These are phyloP conservation scores for Isochrysis galbana DNA, from an alignment of 78 protist genomes.

Conservation along the genomic window DNA sequence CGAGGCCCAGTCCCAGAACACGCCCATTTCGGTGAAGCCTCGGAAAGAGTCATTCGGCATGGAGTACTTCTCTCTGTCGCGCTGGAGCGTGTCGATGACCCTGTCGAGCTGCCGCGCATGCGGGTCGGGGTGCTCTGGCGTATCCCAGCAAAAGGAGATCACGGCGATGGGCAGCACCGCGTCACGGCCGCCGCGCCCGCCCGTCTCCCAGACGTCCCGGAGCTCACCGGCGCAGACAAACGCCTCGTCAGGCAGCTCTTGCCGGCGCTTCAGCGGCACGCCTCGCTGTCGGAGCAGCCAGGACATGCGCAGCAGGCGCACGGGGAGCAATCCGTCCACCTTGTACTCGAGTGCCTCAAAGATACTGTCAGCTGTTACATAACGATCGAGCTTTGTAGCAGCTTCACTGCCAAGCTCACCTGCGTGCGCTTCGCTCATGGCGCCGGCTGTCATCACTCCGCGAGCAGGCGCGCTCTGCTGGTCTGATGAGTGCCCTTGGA, in stretches of 20 bases:
- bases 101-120: not conserved
- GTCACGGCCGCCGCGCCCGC: not conserved
- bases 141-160: not conserved
- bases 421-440: too few species aligned
- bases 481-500: too few species aligned
- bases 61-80: not conserved
- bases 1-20: not conserved
- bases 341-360: too few species aligned
- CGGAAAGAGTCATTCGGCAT: too few species aligned
- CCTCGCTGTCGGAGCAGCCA: too few species aligned
- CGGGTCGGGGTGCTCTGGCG: not conserved
- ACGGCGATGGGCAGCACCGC: not conserved
- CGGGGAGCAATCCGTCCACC: too few species aligned
- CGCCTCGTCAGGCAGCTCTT: not conserved
- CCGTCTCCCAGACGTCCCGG: not conserved
- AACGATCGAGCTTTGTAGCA: too few species aligned
- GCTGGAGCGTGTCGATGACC: not conserved
- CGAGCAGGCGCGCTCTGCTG: too few species aligned
- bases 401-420: too few species aligned
- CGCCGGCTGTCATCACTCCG: too few species aligned
- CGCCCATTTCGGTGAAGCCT: not conserved
- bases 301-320: too few species aligned
- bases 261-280: not conserved
- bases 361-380: too few species aligned
- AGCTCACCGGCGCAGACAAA: not conserved